Base-by-base conservation (phyloP, 2,329 filamentous ascomycete species). In the Mariannaea sp. region DNA sequence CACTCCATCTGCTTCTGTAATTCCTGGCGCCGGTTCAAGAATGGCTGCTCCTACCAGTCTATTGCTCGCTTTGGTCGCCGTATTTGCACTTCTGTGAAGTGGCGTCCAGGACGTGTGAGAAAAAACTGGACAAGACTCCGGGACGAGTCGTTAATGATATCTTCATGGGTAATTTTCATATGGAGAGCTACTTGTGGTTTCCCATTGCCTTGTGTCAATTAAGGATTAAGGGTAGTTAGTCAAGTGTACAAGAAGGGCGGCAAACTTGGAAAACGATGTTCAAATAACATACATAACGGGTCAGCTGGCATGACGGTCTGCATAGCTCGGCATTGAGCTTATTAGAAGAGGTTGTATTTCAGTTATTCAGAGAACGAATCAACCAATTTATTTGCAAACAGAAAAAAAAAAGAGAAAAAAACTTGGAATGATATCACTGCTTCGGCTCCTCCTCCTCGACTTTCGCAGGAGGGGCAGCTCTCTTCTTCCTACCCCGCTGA, bases 401-500 rank as follows among this genome's bases (percentile, higher is more conserved):
- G n/a, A n/a, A n/a, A n/a, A n/a, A n/a, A n/a, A n/a, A n/a, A n/a
- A n/a, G n/a, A n/a, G n/a, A n/a, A n/a, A n/a, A n/a, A n/a, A n/a
- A n/a, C n/a, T n/a, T n/a, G n/a, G n/a, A n/a, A n/a, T n/a, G 8
- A 16, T 14, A 35, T 29, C 5, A 49, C 7, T 43, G 12, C 12
- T 16, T 38, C 17, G 16, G 19, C 12, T 39, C 36, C 12, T 19
- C 13, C 12, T 39, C 36, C 12, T 19, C 13, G 17, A 17, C 2
- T 19, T 22, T 26, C 20, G 35, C 22, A 3, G 5, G 39, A 17
- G 64, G 64, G 42, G 64, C 48, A 49, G 82, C 80, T 71, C 83
- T 78, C 70, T 74, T 77, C 48, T 73, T 73, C 59, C 84, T 71
- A 2, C 73, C 72, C 61, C 87, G 84, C 68, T 83, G 77, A 35